These are phyloP conservation scores for Trifolium repens DNA, from an alignment of 306 rosid species.

Conservation along the genomic window DNA sequence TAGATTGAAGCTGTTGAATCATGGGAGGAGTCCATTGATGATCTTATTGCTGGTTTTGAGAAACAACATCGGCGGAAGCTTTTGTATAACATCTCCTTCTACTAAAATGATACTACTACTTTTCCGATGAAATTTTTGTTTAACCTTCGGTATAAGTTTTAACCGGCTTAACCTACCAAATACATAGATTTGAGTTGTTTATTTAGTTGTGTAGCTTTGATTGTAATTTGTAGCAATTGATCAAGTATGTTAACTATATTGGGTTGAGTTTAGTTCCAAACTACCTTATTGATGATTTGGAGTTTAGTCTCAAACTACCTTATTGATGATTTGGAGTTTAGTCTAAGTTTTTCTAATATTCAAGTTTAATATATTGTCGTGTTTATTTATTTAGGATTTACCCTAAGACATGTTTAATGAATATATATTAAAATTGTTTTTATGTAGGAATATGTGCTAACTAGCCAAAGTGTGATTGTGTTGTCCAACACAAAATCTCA, in stretches of 20 bases:
- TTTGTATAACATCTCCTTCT: conserved; percentile 77
- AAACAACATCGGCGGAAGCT: conserved; percentile 78
- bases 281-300: too few species aligned
- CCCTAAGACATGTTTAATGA: too few species aligned
- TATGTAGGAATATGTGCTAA: too few species aligned
- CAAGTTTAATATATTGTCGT: too few species aligned
- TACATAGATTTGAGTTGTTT: neutral
- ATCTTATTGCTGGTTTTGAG: conserved; percentile 69
- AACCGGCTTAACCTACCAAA: neutral
- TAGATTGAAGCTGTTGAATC: conserved; percentile 79
- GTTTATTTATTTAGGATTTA: too few species aligned
- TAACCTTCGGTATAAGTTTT: neutral
- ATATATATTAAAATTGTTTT: too few species aligned
- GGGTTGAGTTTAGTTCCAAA: neutral
- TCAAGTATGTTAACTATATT: neutral
- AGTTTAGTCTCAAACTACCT: too few species aligned
- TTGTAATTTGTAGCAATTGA: neutral
- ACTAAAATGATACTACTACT: conserved; percentile 45
- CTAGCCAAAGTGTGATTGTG: too few species aligned
- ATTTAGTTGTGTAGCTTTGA: neutral
- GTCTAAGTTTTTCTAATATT: too few species aligned
- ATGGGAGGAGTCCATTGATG: conserved; percentile 95
- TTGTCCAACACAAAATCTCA: too few species aligned
- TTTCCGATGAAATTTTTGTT: neutral
- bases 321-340: too few species aligned